Percentiles rank a stretch among this genome's conserved stretches.
These are phyloP conservation scores for Fusarium mangiferae DNA, from an alignment of 2,329 filamentous ascomycete genomes.

Conservation along the genomic window DNA sequence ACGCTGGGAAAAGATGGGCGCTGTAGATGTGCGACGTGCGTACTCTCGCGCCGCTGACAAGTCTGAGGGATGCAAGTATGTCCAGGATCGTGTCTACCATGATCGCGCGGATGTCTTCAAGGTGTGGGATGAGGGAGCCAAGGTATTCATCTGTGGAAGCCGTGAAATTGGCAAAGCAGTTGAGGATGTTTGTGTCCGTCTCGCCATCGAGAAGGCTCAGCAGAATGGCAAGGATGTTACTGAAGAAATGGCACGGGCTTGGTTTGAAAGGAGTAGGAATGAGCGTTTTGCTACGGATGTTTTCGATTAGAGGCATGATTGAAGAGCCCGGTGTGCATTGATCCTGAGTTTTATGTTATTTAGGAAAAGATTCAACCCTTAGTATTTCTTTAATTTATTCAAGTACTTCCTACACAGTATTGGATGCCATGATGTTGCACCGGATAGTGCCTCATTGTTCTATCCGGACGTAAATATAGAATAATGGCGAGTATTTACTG, in stretches of 20 bases:
- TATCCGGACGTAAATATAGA: neutral
- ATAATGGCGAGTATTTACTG: neutral
- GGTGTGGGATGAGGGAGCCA: conserved; percentile 58
- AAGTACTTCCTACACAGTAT: neutral
- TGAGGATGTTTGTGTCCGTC: conserved; percentile 51
- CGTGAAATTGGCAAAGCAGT: conserved; percentile 60
- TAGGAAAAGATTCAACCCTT: neutral
- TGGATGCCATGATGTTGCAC: neutral
- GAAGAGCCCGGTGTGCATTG: neutral
- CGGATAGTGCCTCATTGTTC: neutral
- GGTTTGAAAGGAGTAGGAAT: conserved; percentile 63
- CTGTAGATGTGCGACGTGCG: conserved; percentile 68
- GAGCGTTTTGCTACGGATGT: conserved; percentile 70
- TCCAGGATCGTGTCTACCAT: conserved; percentile 56
- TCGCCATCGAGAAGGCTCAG: conserved; percentile 48
- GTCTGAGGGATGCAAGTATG: conserved; percentile 60
- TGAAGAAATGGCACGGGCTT: conserved; percentile 54
- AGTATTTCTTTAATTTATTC: neutral
- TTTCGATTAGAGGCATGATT: conserved; percentile 58
- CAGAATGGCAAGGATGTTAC: conserved; percentile 42
- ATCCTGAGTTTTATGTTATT: neutral
- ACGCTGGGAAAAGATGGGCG: conserved; percentile 61
- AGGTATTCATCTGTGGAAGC: conserved; percentile 74
- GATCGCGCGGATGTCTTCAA: conserved; percentile 50
- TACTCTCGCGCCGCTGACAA: conserved; percentile 56